phyloP scores from a whole-genome alignment of 805 yeast genomes.

The Ogataea neopini region DNA sequence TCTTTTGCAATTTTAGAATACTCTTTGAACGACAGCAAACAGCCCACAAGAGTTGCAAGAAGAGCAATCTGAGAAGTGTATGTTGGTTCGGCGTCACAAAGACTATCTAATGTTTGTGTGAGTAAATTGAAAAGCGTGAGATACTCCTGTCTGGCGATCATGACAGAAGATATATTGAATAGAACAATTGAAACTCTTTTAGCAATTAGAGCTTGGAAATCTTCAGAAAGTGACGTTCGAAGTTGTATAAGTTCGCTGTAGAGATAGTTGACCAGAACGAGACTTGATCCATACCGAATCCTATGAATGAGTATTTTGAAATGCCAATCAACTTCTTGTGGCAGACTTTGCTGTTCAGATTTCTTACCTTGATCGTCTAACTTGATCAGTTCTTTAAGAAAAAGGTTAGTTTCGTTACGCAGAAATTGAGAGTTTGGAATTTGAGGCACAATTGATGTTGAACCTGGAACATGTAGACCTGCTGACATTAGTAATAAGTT shows the following conservation, averaged over 20 bases:
- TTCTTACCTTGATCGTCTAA: conserved; percentile 14
- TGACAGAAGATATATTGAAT: conserved; percentile 25
- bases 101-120: conserved; percentile 14
- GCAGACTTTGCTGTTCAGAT: conserved; percentile 16
- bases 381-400: conserved; percentile 30
- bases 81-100: conserved; percentile 1
- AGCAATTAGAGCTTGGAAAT: conserved; percentile 52
- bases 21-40: conserved; percentile 21
- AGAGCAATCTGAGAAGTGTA: conserved; percentile 15
- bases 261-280: conserved; percentile 43
- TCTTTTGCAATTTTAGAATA: conserved; percentile 6
- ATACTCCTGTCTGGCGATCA: conserved; percentile 31
- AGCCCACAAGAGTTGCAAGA: conserved; percentile 19
- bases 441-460: conserved; percentile 21
- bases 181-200: conserved; percentile 15
- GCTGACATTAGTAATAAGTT: conserved; percentile 25
- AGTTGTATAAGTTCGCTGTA: conserved; percentile 42
- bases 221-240: conserved; percentile 50
- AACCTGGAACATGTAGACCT: conserved; percentile 12
- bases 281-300: conserved; percentile 44
- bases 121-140: conserved; percentile 29
- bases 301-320: conserved; percentile 39
- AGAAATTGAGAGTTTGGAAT: conserved; percentile 32
- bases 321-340: conserved; percentile 22
- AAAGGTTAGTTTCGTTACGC: conserved; percentile 29